phyloP scores from a whole-genome alignment of 202 grass and related monocot genomes.

The Zoysia matrella region DNA sequence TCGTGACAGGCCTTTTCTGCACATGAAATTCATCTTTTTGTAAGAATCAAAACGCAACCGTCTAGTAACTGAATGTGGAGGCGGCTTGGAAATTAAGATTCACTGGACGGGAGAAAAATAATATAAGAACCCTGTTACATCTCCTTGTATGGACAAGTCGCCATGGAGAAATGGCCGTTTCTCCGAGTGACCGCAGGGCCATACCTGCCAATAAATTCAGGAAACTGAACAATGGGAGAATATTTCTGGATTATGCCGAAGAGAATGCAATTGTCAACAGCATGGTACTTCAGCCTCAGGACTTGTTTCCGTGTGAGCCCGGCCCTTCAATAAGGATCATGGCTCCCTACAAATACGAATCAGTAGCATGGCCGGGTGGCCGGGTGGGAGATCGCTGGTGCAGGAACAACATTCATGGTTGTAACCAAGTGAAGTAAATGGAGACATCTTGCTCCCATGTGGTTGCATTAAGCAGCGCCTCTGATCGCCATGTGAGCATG shows the following conservation, averaged over 20 bases:
- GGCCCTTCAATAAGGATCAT: conserved; percentile 37
- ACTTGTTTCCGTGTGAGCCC: not conserved
- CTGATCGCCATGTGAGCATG: too few species aligned
- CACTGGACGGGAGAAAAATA: not conserved
- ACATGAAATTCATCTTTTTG: not conserved
- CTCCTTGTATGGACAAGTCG: not conserved
- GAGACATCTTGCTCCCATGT: conserved; percentile 43
- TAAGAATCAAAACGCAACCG: not conserved
- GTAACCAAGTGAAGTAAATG: conserved; percentile 46
- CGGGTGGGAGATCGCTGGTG: conserved; percentile 27
- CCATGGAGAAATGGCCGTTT: not conserved
- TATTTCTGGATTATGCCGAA: not conserved
- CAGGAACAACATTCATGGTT: conserved; percentile 51
- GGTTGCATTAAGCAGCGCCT: not conserved
- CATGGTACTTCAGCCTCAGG: not conserved
- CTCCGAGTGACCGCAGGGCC: not conserved
- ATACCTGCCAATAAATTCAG: conserved; percentile 5
- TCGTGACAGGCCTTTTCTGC: not conserved
- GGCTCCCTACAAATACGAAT: conserved; percentile 26
- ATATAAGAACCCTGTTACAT: not conserved
- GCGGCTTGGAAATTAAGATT: not conserved
- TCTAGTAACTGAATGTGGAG: not conserved
- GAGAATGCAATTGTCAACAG: conserved; percentile 20
- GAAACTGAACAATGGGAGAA: not conserved
- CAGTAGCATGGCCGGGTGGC: not conserved